Evolutionary conservation across 208 protist species (phyloP).

Genomic region (Porcisia deanei): DNA sequence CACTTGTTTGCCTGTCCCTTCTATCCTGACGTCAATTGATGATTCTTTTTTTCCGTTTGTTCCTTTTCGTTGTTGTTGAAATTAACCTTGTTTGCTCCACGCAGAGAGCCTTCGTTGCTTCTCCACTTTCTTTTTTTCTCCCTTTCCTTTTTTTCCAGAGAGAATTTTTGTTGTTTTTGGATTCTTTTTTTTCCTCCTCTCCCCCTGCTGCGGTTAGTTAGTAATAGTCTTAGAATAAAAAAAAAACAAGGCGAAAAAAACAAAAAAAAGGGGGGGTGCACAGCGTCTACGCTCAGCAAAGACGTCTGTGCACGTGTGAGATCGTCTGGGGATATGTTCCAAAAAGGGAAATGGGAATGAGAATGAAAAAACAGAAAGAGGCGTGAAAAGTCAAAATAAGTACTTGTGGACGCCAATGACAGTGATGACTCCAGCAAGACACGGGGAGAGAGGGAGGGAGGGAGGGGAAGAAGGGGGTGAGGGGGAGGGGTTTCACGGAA

Average conservation of each 20-base stretch:
- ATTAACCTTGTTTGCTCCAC: neutral
- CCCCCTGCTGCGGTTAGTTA: conserved; percentile 3
- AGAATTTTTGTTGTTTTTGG: too few species aligned
- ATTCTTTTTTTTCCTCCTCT: neutral
- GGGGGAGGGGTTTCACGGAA: neutral
- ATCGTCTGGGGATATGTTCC: neutral
- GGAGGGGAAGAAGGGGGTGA: too few species aligned
- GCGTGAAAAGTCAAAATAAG: neutral
- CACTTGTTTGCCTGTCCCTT: conserved; percentile 13
- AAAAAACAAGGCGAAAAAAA: neutral
- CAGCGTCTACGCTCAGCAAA: conserved; percentile 3
- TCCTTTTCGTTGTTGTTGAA: neutral
- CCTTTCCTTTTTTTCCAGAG: neutral
- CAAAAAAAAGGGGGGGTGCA: conserved; percentile 9
- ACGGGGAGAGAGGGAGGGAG: neutral
- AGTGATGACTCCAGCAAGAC: neutral
- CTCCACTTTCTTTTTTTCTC: neutral
- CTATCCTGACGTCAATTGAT: conserved; percentile 1
- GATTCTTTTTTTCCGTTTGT: conserved; percentile 1
- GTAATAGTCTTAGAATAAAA: neutral
- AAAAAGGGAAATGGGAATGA: neutral
- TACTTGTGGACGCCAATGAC: neutral
- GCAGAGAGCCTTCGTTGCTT: neutral
- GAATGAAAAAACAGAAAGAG: neutral
- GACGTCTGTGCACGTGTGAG: neutral